Evolutionary conservation across 176 grass and related monocot genomes (phyloP), one percentile per base, ranked within the genome.

Genomic region (Avena sativa): DNA sequence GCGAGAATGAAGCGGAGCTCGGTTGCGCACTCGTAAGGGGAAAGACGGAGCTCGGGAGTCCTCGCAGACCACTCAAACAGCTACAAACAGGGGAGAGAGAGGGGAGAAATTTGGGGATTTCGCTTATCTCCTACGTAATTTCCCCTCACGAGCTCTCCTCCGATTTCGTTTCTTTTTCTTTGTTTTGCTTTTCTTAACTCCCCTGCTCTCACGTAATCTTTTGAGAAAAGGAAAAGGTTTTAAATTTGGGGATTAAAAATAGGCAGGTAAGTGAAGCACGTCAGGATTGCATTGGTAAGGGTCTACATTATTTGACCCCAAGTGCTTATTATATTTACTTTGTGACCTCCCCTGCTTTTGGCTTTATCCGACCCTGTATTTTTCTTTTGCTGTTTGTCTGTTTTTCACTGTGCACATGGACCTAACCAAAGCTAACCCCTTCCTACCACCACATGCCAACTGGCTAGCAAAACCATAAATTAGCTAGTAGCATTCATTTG

Each of bases 211-310:
- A 85, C 89, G 88, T 93, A 90, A 78, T 86, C 79, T 55, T 85
- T 88, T 91, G 81, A 9, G 20, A 63, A 87, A 83, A 74, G 71
- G 36, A 80, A 82, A 86, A 75, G 43, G 83, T 76, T 52, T 84
- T 93, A 84, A 88, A 71, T 71, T 69, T 13, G 69, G 85, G 89
- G 87, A 82, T 79, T 78, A 81, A 81, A 86, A 67, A 88, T 56
- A 85, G 83, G 89, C 87, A 83, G 86, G 75, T 83, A 83, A 90
- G 71, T 89, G 83, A 86, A 78, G 91, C 91, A 84, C 87, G 91
- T 84, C 89, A 90, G 90, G 88, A 86, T 86, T 86, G 89, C 89
- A 91, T 92, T 90, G 74, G 84, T 71, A 85, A 85, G 81, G 71
- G 79, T 91, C 71, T 86, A 82, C 78, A 57, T 72, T 81, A 91